Base-by-base conservation (phyloP, 2,329 filamentous ascomycete species). In the Iodosphaeria phyllophila region DNA sequence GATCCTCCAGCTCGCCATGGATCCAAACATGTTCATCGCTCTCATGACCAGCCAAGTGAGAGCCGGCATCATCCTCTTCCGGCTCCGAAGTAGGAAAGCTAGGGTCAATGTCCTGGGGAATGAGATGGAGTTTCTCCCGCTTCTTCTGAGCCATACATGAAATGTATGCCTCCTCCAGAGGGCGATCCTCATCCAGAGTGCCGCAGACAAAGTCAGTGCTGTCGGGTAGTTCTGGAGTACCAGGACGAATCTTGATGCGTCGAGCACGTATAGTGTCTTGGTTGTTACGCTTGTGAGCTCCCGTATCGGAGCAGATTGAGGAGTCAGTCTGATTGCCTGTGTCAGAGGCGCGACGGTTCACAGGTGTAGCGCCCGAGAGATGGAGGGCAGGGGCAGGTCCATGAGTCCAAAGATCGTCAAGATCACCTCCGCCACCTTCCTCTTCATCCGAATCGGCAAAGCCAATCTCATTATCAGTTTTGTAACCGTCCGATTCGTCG, bases 201-300 rank as follows among this genome's bases (percentile, higher is more conserved):
- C 89, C 89, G 42, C 89, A 95, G n/a, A 98, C 89, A 36, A 98
- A 98, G 47, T 98, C 89, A 9, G 89, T 95, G 50, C 84, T 93
- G 47, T 98, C 89, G 2, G 89, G 89, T 8, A 98, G 60, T 43
- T 92, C 82, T 3, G 80, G 79, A 1, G 76, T 78, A 13, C 64
- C 62, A 19, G 69, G 63, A 13, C 73, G 73, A 36, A 74, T 69
- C 32, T 62, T 67, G 23, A 60, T 56, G 9, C 46, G 55, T 26
- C 37, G 42, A 23, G n/a, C n/a, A n/a, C n/a, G n/a, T n/a, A 43
- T 33, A 39, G 43, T 49, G 33, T 35, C 44, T 31, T 38, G 43
- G n/a, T 26, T 34, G 29, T 42, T 36, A 31, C 39, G 24, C 28
- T 49, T 22, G 36, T 45, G 25, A 20, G 42, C 30, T 33, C 48